These are phyloP conservation scores for Nannochloris sp. DNA, from an alignment of 139 green algal species.

Conservation along the genomic window DNA sequence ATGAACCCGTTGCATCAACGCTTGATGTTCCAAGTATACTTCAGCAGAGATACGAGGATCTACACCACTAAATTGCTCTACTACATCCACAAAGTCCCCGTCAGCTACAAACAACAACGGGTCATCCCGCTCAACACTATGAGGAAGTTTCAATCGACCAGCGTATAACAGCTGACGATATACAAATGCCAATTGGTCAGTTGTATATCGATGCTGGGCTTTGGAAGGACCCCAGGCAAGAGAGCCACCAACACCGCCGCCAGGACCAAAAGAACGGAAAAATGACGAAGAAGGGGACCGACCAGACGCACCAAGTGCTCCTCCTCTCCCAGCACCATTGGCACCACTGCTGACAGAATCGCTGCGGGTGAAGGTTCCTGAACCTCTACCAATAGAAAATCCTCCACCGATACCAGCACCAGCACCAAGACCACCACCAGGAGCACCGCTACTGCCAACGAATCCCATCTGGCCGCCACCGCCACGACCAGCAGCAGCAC, in stretches of 20 bases:
- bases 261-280: not conserved
- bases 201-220: conserved; percentile 15
- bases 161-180: conserved; percentile 28
- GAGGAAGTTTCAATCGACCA: conserved; percentile 14
- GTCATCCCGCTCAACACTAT: conserved; percentile 25
- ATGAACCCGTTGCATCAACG: too few species aligned
- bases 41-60: too few species aligned
- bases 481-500: not conserved
- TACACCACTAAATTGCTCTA: conserved; percentile 32
- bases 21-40: too few species aligned
- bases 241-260: conserved; percentile 12
- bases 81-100: conserved; percentile 33
- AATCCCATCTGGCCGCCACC: not conserved
- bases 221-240: conserved; percentile 6
- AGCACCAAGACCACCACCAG: conserved; percentile 23
- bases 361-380: not conserved
- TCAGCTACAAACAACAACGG: conserved; percentile 20
- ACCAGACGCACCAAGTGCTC: too few species aligned
- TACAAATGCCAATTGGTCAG: conserved; percentile 18
- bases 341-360: not conserved
- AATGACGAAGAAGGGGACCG: not conserved
- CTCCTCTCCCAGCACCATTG: not conserved
- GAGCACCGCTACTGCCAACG: conserved; percentile 25
- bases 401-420: not conserved
- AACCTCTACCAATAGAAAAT: not conserved